Base-by-base conservation (phyloP, 257 asterid species). In the Mentha longifolia region DNA sequence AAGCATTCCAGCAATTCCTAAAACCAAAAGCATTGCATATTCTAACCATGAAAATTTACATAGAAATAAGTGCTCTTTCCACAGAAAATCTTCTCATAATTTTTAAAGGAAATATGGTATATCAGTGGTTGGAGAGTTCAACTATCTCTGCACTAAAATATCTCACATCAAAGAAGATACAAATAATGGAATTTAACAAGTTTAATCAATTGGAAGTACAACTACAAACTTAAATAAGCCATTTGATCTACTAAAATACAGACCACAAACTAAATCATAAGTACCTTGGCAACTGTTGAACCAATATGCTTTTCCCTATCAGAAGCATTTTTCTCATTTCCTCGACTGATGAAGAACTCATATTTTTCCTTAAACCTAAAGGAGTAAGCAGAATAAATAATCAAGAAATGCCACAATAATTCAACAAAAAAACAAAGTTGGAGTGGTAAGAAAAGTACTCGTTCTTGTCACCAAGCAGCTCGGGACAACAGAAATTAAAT, bases 401-500 rank as follows among this genome's bases (percentile, higher is more conserved):
- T 74, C 31, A 65, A 31, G 41, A 30, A 61, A 13, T 6, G 72
- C 37, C 31, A 57, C 71, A 76, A 61, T 19, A 71, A 58, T 41
- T 71, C 52, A 42, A 62, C 47, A 71, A 72, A 33, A n/a, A 28
- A 39, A 54, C 33, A 52, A 22, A 75, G 55, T 20, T 35, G 28
- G 65, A 74, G 64, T 25, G 73, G 76, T 68, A 73, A 35, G 49
- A 50, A 47, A 22, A 58, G 68, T 85, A 93, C 98, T 91, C 93
- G 74, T 89, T 85, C 70, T 91, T 87, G 82, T 93, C 95, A 57
- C 98, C 98, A 10, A 93, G 82, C 67, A 93, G 85, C 79, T 85
- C 96, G 31, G 98, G 97, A 74, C 97, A 93, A 71, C 87, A 83
- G 84, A 93, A 93, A 84, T 73, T 87, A 82, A 93, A 93, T 62